Evolutionary conservation across 2,329 filamentous ascomycete genomes (phyloP).

Genomic region (Penicillium freii): DNA sequence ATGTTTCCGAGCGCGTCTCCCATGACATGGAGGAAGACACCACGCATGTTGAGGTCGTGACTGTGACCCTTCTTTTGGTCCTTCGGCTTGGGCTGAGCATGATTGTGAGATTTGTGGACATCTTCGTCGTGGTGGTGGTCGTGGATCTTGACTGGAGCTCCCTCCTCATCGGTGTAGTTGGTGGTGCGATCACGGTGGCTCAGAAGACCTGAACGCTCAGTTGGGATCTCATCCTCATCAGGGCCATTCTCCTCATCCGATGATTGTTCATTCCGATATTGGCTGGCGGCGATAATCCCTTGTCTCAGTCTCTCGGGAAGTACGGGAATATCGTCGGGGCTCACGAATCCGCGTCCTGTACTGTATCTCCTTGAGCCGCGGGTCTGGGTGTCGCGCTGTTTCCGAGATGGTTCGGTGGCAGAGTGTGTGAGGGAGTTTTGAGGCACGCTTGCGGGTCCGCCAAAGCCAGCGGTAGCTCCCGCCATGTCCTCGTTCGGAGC

Average conservation of each 20-base stretch:
- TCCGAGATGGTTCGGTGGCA: slow-evolving; percentile 30
- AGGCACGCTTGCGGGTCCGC: slow-evolving; percentile 22
- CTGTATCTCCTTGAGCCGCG: slow-evolving; percentile 38
- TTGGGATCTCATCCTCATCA: slow-evolving; percentile 50
- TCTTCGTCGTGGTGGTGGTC: slow-evolving; percentile 29
- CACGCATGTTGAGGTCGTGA: slow-evolving; percentile 84
- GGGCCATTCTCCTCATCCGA: slow-evolving; percentile 58
- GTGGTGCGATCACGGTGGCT: slow-evolving; percentile 43
- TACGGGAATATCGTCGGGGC: slow-evolving; percentile 71
- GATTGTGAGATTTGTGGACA: slow-evolving; percentile 71
- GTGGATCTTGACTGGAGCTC: slow-evolving; percentile 14
- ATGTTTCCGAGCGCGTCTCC: slow-evolving; percentile 50
- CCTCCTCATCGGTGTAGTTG: slow-evolving; percentile 36
- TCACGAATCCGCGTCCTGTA: slow-evolving; percentile 53
- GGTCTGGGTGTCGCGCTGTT: slow-evolving; percentile 29
- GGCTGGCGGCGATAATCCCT: slow-evolving; percentile 84
- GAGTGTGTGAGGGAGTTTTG: slow-evolving; percentile 31
- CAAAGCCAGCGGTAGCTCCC: background rate
- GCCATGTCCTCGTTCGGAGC: background rate
- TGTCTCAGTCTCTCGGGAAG: slow-evolving; percentile 88
- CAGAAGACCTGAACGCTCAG: slow-evolving; percentile 43
- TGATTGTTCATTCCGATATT: slow-evolving; percentile 55
- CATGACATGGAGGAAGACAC: slow-evolving; percentile 64
- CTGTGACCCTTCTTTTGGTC: slow-evolving; percentile 53
- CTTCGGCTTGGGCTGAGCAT: slow-evolving; percentile 66